Base-by-base conservation (phyloP, 129 eudicot genomes). In the Arctium minus region DNA sequence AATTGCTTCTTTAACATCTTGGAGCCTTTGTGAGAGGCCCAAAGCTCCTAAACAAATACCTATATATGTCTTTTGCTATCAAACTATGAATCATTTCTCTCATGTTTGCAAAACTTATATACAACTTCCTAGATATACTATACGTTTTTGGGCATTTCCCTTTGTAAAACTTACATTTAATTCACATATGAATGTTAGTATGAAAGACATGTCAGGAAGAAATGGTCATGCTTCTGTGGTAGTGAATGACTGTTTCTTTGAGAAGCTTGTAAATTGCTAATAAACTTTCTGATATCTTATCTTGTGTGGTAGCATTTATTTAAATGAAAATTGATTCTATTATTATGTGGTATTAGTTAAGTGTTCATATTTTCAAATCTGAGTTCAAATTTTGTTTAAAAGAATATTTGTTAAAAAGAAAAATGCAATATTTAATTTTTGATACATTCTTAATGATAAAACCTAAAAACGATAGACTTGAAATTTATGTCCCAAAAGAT, bases 171-270 rank as follows among this genome's bases (percentile, higher is more conserved):
- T 56, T 56, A 56, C n/a, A 53, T 53, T 12, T 15, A 13, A 56
- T 44, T 44, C 53, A 8, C 53, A 56, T 50, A 35, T 35, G 62
- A 30, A 56, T 56, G 17, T 15, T 33, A 33, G 48, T 62, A 74
- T 75, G 75, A 75, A 67, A 75, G 32, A 75, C 70, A 73, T 37
- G 80, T 81, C 68, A 81, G 74, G 67, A 75, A 65, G 75, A 82
- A 82, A 82, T 75, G 70, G 74, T 65, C 42, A 62, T 82, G 48
- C 36, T 64, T 75, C 62, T 75, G 85, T 74, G 85, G 80, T 40
- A 38, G 85, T 46, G 65, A 81, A 74, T 60, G 80, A 46, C 31
- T 73, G 85, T 40, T 40, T 64, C n/a, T 42, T 75, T 80, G 70
- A 74, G 70, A 35, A 74, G 76, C 68, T 35, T 72, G 72, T 81